phyloP scores from a whole-genome alignment of 495 filamentous ascomycete genomes.

The Neurospora pannonica region DNA sequence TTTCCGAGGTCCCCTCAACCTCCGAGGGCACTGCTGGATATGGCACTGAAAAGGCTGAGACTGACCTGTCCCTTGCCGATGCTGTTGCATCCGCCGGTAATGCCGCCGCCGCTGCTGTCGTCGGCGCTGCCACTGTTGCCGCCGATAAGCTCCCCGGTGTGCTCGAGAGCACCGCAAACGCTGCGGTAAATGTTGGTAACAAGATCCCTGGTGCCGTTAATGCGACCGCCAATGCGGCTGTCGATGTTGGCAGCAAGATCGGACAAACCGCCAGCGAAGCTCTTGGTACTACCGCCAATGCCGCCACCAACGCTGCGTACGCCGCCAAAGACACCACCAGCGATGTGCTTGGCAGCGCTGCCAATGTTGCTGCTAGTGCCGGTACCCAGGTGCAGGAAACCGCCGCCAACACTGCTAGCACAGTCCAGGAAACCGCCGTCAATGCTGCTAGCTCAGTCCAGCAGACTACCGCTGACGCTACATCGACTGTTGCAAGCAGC shows the following conservation, averaged over 20 bases:
- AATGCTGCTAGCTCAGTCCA: slow-evolving; percentile 1
- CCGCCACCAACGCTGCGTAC: not conserved
- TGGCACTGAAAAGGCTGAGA: slow-evolving; percentile 39
- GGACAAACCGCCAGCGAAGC: not conserved
- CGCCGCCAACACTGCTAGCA: slow-evolving; percentile 5
- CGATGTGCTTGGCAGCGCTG: slow-evolving; percentile 2
- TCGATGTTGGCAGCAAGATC: not conserved
- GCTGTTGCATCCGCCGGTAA: slow-evolving; percentile 28
- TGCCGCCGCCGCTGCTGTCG: slow-evolving; percentile 31
- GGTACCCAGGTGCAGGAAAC: slow-evolving; percentile 6
- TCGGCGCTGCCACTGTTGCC: slow-evolving; percentile 25
- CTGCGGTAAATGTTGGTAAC: slow-evolving; percentile 19
- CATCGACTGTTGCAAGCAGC: not conserved
- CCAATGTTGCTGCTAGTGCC: slow-evolving; percentile 4
- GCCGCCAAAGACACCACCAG: slow-evolving; percentile 2
- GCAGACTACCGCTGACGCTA: slow-evolving; percentile 14
- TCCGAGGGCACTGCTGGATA: slow-evolving; percentile 44
- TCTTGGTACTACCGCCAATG: not conserved
- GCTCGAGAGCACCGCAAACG: slow-evolving; percentile 17
- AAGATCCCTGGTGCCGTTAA: slow-evolving; percentile 6
- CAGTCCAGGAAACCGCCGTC: slow-evolving; percentile 4
- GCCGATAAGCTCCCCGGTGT: slow-evolving; percentile 9
- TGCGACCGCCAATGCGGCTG: slow-evolving; percentile 4
- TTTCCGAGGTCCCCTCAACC: slow-evolving; percentile 45
- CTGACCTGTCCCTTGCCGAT: slow-evolving; percentile 30